phyloP scores from a whole-genome alignment of 306 rosid species.

The Chamaecrista fasciculata region DNA sequence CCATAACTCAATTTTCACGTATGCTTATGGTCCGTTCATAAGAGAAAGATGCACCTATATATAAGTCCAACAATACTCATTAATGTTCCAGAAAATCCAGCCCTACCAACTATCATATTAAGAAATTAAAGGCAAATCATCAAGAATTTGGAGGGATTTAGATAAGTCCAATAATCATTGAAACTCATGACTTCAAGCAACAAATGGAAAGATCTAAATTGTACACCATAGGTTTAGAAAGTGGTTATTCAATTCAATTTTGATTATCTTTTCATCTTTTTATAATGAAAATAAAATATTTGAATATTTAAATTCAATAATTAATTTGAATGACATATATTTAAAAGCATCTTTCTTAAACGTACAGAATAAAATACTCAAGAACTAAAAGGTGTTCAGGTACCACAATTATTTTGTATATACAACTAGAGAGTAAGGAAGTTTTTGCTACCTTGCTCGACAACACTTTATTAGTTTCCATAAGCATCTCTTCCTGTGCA shows the following conservation, averaged over 20 bases:
- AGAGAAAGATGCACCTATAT: too few relatives aligned
- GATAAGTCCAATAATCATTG: too few relatives aligned
- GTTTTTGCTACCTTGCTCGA: slow-evolving; percentile 49
- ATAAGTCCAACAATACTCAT: too few relatives aligned
- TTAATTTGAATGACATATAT: neutral
- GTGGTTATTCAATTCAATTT: neutral
- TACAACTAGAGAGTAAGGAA: neutral
- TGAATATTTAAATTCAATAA: neutral
- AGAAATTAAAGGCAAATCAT: neutral
- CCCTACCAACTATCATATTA: too few relatives aligned
- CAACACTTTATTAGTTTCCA: slow-evolving; percentile 56
- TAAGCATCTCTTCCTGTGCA: slow-evolving; percentile 60
- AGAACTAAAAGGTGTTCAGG: neutral
- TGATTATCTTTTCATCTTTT: neutral
- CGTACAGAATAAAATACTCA: neutral
- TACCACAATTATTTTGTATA: neutral
- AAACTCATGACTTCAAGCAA: neutral
- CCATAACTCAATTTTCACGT: too few relatives aligned
- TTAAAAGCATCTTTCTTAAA: too few relatives aligned
- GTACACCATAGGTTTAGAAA: neutral
- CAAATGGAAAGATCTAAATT: neutral
- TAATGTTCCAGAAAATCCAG: too few relatives aligned
- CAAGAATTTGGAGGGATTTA: neutral
- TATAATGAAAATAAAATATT: neutral
- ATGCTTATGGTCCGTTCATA: too few relatives aligned